Conservation (phyloP, 176 grass and related monocot genomes). For the Cenchrus americanus region DNA sequence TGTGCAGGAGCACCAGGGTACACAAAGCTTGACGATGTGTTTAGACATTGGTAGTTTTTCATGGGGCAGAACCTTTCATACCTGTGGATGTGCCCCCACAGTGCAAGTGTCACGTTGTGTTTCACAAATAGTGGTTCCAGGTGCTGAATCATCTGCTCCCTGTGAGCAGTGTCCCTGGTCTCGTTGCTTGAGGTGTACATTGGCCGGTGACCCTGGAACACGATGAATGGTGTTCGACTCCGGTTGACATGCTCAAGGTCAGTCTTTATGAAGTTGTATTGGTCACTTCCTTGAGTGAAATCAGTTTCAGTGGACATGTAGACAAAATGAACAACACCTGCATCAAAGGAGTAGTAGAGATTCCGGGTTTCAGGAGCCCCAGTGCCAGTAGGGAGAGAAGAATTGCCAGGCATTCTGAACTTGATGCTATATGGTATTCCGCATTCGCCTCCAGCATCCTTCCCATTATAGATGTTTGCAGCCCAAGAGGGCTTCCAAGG, state of each 20-base stretch:
- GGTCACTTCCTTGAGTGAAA: conserved; percentile 71
- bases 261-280: conserved; percentile 80
- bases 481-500: conserved; percentile 90
- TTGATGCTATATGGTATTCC: conserved; percentile 91
- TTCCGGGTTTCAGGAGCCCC: conserved; percentile 78
- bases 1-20: conserved; percentile 79
- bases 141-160: conserved; percentile 71
- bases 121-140: conserved; percentile 76
- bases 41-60: conserved; percentile 68
- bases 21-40: conserved; percentile 68
- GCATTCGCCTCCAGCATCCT: conserved; percentile 90
- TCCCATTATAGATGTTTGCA: conserved; percentile 56
- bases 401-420: conserved; percentile 95
- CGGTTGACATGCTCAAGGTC: conserved; percentile 85
- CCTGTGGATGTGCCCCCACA: conserved; percentile 95
- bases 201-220: conserved; percentile 91
- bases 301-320: conserved; percentile 95
- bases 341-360: conserved; percentile 85
- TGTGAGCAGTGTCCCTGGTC: conserved; percentile 54
- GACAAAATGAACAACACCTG: conserved; percentile 90
- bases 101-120: conserved; percentile 89
- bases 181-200: conserved; percentile 95
- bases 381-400: conserved; percentile 71
- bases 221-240: conserved; percentile 81
- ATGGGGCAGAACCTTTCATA: conserved; percentile 95